These are phyloP conservation scores for Scutellaria galericulata DNA, from an alignment of 257 asterid genomes.

Conservation along the genomic window DNA sequence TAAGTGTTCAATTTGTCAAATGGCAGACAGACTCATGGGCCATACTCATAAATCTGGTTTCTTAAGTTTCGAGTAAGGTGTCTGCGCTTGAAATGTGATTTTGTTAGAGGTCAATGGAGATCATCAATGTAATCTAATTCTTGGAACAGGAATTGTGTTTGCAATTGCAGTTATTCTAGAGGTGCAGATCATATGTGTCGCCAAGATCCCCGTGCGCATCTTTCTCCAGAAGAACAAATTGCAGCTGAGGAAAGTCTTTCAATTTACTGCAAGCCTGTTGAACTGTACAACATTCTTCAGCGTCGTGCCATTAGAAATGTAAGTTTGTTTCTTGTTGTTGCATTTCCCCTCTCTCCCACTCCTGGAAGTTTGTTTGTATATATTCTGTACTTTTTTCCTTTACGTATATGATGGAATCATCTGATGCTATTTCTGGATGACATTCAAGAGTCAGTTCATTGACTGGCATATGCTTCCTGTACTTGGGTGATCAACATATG, in stretches of 20 bases:
- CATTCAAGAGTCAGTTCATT: slow-evolving; percentile 18
- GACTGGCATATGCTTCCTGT: not conserved
- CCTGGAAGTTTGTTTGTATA: not conserved
- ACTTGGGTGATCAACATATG: slow-evolving; percentile 12
- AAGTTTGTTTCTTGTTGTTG: slow-evolving; percentile 31
- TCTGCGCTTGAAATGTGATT: slow-evolving; percentile 34
- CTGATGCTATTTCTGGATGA: slow-evolving; percentile 31
- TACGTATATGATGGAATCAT: slow-evolving; percentile 9
- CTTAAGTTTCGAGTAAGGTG: slow-evolving; percentile 28
- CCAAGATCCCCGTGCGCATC: slow-evolving; percentile 79
- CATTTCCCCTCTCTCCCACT: slow-evolving; percentile 3
- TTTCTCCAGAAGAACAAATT: slow-evolving; percentile 89
- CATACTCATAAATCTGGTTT: slow-evolving; percentile 32
- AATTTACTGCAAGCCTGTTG: slow-evolving; percentile 94
- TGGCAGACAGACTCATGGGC: slow-evolving; percentile 36
- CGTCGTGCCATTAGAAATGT: slow-evolving; percentile 88
- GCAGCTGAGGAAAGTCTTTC: slow-evolving; percentile 97
- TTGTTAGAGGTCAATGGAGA: slow-evolving; percentile 37
- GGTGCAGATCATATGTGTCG: slow-evolving; percentile 91
- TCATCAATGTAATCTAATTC: slow-evolving; percentile 44
- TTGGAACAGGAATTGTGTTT: slow-evolving; percentile 67
- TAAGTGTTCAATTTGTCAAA: slow-evolving; percentile 27
- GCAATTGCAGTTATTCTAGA: slow-evolving; percentile 88
- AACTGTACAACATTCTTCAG: slow-evolving; percentile 88
- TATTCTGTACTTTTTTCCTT: slow-evolving; percentile 1